A percentile compares a stretch with the other conserved stretches of the same genome.
phyloP scores from a whole-genome alignment of 208 protist genomes.

The Zelonia costaricensis region DNA sequence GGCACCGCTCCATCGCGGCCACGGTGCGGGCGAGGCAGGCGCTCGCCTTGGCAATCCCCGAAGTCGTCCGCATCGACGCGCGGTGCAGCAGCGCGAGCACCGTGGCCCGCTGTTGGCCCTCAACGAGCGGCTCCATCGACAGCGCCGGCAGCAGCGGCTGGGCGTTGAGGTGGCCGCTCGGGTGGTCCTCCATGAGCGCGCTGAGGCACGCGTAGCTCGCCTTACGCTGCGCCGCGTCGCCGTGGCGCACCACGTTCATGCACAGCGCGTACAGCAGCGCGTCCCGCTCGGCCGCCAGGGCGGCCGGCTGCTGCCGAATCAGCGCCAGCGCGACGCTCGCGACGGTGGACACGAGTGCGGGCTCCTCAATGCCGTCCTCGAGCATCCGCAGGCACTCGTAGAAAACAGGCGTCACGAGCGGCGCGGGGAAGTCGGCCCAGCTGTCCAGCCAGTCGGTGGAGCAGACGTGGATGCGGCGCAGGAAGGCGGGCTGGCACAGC shows the following conservation, averaged over 20 bases:
- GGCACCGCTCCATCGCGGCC: conserved; percentile 50
- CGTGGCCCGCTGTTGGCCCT: conserved; percentile 62
- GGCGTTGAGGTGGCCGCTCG: conserved; percentile 37
- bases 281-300: conserved; percentile 41
- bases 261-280: conserved; percentile 76
- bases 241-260: conserved; percentile 37
- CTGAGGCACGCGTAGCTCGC: conserved; percentile 58
- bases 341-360: conserved; percentile 52
- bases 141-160: conserved; percentile 46
- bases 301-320: conserved; percentile 38
- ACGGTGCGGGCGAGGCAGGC: conserved; percentile 61
- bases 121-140: conserved; percentile 47
- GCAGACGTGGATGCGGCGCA: conserved; percentile 58
- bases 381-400: conserved; percentile 53
- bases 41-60: conserved; percentile 47
- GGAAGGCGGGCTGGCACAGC: conserved; percentile 34
- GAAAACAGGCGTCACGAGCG: conserved; percentile 31
- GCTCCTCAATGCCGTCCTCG: conserved; percentile 33
- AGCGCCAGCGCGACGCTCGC: conserved; percentile 54
- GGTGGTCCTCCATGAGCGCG: conserved; percentile 59
- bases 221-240: conserved; percentile 45
- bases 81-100: conserved; percentile 67
- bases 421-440: conserved; percentile 39
- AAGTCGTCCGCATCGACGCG: conserved; percentile 37
- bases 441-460: conserved; percentile 60